Conservation (phyloP, 208 protist genomes). For the Crithidia bombi region DNA sequence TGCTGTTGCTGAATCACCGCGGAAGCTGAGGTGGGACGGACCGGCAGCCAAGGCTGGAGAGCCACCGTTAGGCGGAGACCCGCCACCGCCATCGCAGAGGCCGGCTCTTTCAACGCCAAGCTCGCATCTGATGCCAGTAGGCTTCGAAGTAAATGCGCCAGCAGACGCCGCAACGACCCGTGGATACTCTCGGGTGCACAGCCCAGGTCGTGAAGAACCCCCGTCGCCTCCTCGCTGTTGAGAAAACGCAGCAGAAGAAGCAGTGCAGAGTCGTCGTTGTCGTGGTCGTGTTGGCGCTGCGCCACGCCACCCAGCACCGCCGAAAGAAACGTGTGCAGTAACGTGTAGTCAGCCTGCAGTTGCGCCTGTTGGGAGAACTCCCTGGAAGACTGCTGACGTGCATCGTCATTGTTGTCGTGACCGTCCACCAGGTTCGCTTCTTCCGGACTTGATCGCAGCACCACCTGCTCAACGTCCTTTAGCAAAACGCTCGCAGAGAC, state of each 20-base stretch:
- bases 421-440: too few relatives aligned
- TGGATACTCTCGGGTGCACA: background rate
- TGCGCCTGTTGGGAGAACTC: background rate
- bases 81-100: background rate
- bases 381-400: background rate
- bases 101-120: too few relatives aligned
- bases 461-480: too few relatives aligned
- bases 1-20: background rate
- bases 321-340: conserved; percentile 17
- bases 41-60: conserved; percentile 26
- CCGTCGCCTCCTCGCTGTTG: background rate
- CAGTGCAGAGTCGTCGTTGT: background rate
- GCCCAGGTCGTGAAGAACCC: background rate
- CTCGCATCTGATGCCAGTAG: too few relatives aligned
- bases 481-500: too few relatives aligned
- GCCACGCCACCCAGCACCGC: conserved; percentile 7
- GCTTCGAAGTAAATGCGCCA: background rate
- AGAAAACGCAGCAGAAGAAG: conserved; percentile 14
- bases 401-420: background rate
- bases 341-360: background rate
- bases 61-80: conserved; percentile 13
- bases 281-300: background rate
- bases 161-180: background rate
- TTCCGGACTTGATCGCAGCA: too few relatives aligned
- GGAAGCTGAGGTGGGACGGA: background rate